phyloP scores from a whole-genome alignment of 805 yeast genomes.

The Metschnikowia vanudenii region DNA sequence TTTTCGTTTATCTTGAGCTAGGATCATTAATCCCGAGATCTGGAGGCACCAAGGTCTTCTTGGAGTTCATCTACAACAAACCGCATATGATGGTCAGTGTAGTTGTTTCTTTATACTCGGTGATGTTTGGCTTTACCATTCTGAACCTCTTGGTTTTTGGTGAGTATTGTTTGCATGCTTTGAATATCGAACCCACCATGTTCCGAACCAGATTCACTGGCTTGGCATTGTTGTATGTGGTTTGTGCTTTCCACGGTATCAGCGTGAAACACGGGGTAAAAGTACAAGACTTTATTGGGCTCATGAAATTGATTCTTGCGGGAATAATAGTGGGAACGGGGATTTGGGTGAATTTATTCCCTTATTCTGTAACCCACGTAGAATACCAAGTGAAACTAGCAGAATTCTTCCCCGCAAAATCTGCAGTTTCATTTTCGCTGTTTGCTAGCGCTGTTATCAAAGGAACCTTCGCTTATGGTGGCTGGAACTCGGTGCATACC shows the following conservation, averaged over 20 bases:
- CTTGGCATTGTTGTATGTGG: conserved; percentile 26
- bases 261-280: conserved; percentile 59
- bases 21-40: conserved; percentile 71
- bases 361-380: conserved; percentile 42
- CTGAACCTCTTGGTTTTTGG: conserved; percentile 62
- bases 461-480: conserved; percentile 58
- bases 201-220: conserved; percentile 35
- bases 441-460: conserved; percentile 56
- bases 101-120: conserved; percentile 46
- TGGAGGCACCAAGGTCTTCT: conserved; percentile 73
- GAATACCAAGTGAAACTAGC: conserved; percentile 41
- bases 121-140: conserved; percentile 54
- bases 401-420: conserved; percentile 32
- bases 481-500: conserved; percentile 63
- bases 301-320: conserved; percentile 54
- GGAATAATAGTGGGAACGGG: conserved; percentile 58
- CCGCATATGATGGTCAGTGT: conserved; percentile 59
- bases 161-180: conserved; percentile 50
- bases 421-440: conserved; percentile 40
- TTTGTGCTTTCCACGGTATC: conserved; percentile 50
- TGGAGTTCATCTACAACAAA: conserved; percentile 62
- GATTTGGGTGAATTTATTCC: conserved; percentile 52
- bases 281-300: conserved; percentile 63
- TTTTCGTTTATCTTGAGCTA: conserved; percentile 63
- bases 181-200: conserved; percentile 41